Percentiles rank a stretch among this genome's conserved stretches.
Evolutionary conservation across 1,139 yeast species (phyloP).

Genomic region (Saccharomyces hybrid): DNA sequence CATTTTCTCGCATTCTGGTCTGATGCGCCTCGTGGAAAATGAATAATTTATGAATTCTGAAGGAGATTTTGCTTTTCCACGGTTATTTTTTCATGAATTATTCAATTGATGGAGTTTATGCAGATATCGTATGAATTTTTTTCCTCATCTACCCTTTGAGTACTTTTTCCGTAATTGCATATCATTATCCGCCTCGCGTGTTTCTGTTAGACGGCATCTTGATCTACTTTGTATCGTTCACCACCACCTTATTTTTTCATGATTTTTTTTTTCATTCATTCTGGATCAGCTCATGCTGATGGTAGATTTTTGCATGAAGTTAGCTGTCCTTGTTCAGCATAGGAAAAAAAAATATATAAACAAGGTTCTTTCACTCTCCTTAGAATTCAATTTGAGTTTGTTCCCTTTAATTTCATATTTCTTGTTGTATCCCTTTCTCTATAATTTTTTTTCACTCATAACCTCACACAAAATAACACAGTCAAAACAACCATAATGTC

Average conservation of each 20-base stretch:
- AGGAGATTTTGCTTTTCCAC: not conserved
- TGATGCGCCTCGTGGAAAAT: not conserved
- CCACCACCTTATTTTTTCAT: not conserved
- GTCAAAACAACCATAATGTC: slow-evolving; percentile 25
- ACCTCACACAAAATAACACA: slow-evolving; percentile 6
- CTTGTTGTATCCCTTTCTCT: slow-evolving; percentile 2
- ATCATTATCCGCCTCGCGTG: not conserved
- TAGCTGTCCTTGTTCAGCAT: not conserved
- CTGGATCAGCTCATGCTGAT: not conserved
- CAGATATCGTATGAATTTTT: not conserved
- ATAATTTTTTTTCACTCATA: slow-evolving; percentile 1
- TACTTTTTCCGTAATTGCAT: not conserved
- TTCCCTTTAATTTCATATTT: not conserved
- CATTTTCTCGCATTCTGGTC: not conserved
- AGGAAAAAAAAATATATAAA: not conserved
- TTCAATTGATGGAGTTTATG: not conserved
- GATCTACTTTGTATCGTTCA: not conserved
- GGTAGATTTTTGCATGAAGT: not conserved
- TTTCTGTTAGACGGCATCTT: not conserved
- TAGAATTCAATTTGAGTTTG: not conserved
- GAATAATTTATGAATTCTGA: slow-evolving; percentile 5
- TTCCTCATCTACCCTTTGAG: not conserved
- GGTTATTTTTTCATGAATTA: not conserved
- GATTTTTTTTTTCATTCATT: not conserved
- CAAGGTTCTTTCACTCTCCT: slow-evolving; percentile 1